Percentiles rank a stretch among this genome's conserved stretches.
phyloP scores from a whole-genome alignment of 495 filamentous ascomycete genomes.

The Symbiotaphrina buchneri region DNA sequence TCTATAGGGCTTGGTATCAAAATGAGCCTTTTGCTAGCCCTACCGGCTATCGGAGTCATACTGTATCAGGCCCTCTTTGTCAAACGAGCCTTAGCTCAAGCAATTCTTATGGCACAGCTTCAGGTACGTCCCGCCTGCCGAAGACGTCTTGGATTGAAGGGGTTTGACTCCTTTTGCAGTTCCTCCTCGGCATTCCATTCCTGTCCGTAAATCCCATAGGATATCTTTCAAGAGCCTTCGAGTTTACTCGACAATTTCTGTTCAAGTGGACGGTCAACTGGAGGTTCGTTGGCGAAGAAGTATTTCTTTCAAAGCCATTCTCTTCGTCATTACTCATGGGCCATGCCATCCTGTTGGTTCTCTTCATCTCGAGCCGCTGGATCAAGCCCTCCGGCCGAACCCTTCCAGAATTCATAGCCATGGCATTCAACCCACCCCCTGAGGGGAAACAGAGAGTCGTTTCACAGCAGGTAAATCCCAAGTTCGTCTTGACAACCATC shows the following conservation, averaged over 20 bases:
- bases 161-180: constrained; percentile 11
- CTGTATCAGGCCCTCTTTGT: constrained; percentile 48
- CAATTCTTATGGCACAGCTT: constrained; percentile 42
- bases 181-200: constrained; percentile 56
- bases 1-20: constrained; percentile 69
- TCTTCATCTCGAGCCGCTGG: constrained; percentile 37
- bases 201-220: constrained; percentile 38
- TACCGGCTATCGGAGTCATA: constrained; percentile 56
- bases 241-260: constrained; percentile 70
- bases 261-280: constrained; percentile 99
- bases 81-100: constrained; percentile 36
- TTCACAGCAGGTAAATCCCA: constrained; percentile 35
- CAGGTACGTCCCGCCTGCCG: too few species aligned
- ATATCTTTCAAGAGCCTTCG: constrained; percentile 66
- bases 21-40: constrained; percentile 69
- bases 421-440: constrained; percentile 27
- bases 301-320: constrained; percentile 58
- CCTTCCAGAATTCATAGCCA: constrained; percentile 24
- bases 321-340: constrained; percentile 39
- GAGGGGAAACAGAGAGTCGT: constrained; percentile 26
- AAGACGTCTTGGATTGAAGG: constrained; percentile 3
- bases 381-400: constrained; percentile 22
- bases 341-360: constrained; percentile 39
- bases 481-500: constrained; percentile 56
- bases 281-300: constrained; percentile 70